These are phyloP conservation scores for Xylaria sp. DNA, from an alignment of 2,329 filamentous ascomycete species.

Conservation along the genomic window DNA sequence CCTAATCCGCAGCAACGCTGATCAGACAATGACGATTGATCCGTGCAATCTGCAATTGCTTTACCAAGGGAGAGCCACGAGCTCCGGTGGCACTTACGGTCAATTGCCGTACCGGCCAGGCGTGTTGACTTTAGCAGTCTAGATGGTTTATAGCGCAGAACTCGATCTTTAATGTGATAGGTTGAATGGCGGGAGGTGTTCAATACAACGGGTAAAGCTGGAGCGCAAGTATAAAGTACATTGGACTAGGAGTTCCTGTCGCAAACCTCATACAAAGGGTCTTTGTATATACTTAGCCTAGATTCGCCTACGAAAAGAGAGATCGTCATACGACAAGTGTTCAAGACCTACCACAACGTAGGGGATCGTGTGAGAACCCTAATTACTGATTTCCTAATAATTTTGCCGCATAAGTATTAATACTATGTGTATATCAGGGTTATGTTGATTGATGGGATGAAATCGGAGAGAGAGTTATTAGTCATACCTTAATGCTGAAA, in stretches of 20 bases:
- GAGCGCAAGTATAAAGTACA: background rate
- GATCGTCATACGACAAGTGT: too few relatives aligned
- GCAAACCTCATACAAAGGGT: background rate
- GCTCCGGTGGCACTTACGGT: conserved; percentile 58
- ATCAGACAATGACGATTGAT: conserved; percentile 72
- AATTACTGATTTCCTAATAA: too few relatives aligned
- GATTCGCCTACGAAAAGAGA: too few relatives aligned
- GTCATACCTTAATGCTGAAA: too few relatives aligned
- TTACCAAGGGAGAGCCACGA: conserved; percentile 67
- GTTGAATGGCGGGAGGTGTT: background rate
- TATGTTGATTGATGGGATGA: too few relatives aligned
- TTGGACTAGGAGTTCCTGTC: background rate
- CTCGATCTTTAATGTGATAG: background rate
- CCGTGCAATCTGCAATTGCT: conserved; percentile 72
- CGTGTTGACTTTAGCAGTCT: conserved; percentile 56
- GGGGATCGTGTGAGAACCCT: too few relatives aligned
- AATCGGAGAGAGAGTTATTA: too few relatives aligned
- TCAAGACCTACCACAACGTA: too few relatives aligned
- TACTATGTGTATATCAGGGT: too few relatives aligned
- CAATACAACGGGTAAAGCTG: background rate
- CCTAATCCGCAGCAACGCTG: conserved; percentile 63
- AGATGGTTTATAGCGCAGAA: background rate
- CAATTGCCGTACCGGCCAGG: conserved; percentile 64
- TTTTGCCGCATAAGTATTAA: too few relatives aligned
- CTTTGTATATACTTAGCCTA: too few relatives aligned